Percentiles rank a stretch among this genome's conserved stretches.
Evolutionary conservation across 345 rosid genomes (phyloP).

Genomic region (Pistacia integerrima): DNA sequence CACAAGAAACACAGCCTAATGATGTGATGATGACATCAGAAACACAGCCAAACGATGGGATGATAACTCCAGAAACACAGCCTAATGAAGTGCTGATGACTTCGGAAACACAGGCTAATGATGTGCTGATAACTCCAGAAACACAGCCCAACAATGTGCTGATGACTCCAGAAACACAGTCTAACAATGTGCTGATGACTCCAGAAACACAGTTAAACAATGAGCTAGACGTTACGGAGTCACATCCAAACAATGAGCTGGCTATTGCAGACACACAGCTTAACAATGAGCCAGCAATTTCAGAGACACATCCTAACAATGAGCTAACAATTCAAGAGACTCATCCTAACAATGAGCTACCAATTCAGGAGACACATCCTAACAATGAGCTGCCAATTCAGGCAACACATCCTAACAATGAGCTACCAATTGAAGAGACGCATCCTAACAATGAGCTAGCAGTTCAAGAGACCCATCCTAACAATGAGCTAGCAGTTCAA

Average conservation of each 20-base stretch:
- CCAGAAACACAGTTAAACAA: slow-evolving; percentile 4
- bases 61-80: background rate
- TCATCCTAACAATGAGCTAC: slow-evolving; percentile 9
- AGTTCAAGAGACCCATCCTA: background rate
- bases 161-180: slow-evolving; percentile 20
- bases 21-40: background rate
- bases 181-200: background rate
- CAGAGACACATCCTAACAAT: slow-evolving; percentile 16
- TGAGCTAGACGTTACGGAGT: background rate
- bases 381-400: slow-evolving; percentile 6
- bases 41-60: background rate
- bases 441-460: background rate
- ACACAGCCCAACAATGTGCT: slow-evolving; percentile 1
- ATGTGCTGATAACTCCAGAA: background rate
- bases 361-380: slow-evolving; percentile 24
- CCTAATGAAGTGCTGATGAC: background rate
- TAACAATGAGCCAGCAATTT: background rate
- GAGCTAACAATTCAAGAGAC: background rate
- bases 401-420: slow-evolving; percentile 15
- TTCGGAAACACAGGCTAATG: slow-evolving; percentile 3
- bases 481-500: background rate
- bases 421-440: background rate
- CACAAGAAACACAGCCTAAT: background rate
- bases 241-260: background rate
- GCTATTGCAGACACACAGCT: background rate